A percentile compares a stretch with the other conserved stretches of the same genome.
Evolutionary conservation across 2,329 filamentous ascomycete species (phyloP).

Genomic region (Microsporum canis): DNA sequence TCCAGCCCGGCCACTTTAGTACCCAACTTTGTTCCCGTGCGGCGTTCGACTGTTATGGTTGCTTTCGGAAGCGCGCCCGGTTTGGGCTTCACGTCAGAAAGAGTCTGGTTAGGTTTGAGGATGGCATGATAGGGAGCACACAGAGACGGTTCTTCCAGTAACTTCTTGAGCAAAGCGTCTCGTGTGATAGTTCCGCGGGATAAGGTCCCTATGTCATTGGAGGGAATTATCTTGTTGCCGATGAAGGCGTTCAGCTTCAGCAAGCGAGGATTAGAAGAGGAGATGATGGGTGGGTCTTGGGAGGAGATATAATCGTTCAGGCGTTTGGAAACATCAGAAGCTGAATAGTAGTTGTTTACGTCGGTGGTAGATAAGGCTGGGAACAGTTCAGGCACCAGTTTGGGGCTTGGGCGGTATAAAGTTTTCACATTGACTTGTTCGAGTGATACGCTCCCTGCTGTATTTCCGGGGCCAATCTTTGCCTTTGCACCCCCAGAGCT

Average conservation of each 20-base stretch:
- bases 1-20: conserved; percentile 54
- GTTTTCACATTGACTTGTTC: conserved; percentile 39
- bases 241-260: conserved; percentile 52
- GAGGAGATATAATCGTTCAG: conserved; percentile 49
- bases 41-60: conserved; percentile 49
- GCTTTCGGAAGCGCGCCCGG: conserved; percentile 50
- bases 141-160: conserved; percentile 39
- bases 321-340: conserved; percentile 47
- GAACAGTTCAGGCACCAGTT: conserved; percentile 46
- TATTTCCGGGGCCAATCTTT: conserved; percentile 29
- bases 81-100: conserved; percentile 46
- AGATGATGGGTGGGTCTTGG: conserved; percentile 43
- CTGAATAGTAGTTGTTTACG: conserved; percentile 46
- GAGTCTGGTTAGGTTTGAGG: conserved; percentile 32
- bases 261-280: conserved; percentile 48
- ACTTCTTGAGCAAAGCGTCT: conserved; percentile 49
- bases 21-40: conserved; percentile 55
- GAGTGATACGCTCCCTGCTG: conserved; percentile 17
- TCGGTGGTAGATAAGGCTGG: conserved; percentile 37
- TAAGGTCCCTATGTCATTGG: conserved; percentile 46
- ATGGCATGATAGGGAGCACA: conserved; percentile 49
- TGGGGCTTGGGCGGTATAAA: conserved; percentile 47
- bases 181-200: conserved; percentile 48
- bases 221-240: conserved; percentile 50
- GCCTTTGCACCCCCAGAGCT: conserved; percentile 21